Evolutionary conservation across 176 grass and related monocot genomes (phyloP), one percentile per base, ranked within the genome.

Genomic region (Aegilops bicornis): DNA sequence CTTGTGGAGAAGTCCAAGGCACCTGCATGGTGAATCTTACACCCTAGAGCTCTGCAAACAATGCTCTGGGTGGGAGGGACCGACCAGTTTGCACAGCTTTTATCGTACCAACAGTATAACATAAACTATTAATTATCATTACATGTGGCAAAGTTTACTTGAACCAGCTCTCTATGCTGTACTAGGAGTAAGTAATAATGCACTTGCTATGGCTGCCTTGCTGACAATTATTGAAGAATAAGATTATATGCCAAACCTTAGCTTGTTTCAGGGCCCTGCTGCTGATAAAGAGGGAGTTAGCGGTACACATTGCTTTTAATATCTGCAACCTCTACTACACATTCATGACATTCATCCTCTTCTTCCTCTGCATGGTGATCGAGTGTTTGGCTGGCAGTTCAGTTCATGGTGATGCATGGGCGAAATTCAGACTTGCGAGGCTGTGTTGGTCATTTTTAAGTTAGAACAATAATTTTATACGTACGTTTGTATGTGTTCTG

Each of bases 1-100:
- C 90, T 94, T 78, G 95, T 97, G 77, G 92, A 97, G 90, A 97
- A 97, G 91, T 93, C 94, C 52, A 95, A 95, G 78, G 86, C 89
- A 62, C 82, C 91, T 47, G 50, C 78, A 10, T 92, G 78, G 81
- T 95, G 79, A 95, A 89, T 77, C 60, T 52, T 86, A 39, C 45
- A 56, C 24, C 50, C 62, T 79, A 77, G 69, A 84, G 85, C 17
- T 58, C 43, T 1, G 5, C 19, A 63, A 64, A 78, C 39, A 36
- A 33, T 79, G 48, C 27, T 79, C 79, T 2, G 20, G 31, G 32
- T 23, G 71, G 77, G 71, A 74, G 73, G 54, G 20, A 43, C 36
- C 50, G 82, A 47, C 64, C 60, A 64, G 24, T 79, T 89, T 87
- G 76, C 73, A 74, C 77, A 87, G 81, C 82, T 80, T 85, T 89